These are phyloP conservation scores for Berkeleyomyces rouxiae DNA, from an alignment of 2,329 filamentous ascomycete genomes.

Conservation along the genomic window DNA sequence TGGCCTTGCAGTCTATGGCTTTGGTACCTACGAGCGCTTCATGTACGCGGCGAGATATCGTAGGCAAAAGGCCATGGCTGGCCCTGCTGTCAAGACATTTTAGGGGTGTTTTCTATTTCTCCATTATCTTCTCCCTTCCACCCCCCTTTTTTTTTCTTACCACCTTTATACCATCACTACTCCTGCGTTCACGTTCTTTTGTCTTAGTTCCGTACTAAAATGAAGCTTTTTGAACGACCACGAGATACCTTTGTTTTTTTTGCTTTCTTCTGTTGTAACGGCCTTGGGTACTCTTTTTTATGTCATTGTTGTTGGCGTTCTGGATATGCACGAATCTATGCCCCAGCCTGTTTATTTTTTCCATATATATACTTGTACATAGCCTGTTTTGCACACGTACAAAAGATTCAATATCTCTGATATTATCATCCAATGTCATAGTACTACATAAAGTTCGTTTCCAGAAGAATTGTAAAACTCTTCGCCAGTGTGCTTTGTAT, in stretches of 20 bases:
- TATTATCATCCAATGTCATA: no score
- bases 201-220: not conserved
- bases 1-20: conserved; percentile 39
- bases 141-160: not conserved
- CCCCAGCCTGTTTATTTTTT: not conserved
- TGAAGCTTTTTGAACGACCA: not conserved
- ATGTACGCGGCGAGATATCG: conserved; percentile 46
- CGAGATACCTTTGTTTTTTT: not conserved
- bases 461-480: no score
- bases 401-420: no score
- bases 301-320: not conserved
- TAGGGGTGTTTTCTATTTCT: not conserved
- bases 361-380: not conserved
- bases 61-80: conserved; percentile 4
- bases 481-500: no score
- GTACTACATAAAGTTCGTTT: no score
- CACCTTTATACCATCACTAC: not conserved
- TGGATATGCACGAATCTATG: not conserved
- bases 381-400: not conserved
- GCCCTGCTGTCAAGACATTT: conserved; percentile 9
- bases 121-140: not conserved
- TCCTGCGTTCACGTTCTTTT: not conserved
- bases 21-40: conserved; percentile 50
- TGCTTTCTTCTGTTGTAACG: not conserved
- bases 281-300: not conserved